phyloP scores from a whole-genome alignment of 345 rosid species.

The Citrus medica region DNA sequence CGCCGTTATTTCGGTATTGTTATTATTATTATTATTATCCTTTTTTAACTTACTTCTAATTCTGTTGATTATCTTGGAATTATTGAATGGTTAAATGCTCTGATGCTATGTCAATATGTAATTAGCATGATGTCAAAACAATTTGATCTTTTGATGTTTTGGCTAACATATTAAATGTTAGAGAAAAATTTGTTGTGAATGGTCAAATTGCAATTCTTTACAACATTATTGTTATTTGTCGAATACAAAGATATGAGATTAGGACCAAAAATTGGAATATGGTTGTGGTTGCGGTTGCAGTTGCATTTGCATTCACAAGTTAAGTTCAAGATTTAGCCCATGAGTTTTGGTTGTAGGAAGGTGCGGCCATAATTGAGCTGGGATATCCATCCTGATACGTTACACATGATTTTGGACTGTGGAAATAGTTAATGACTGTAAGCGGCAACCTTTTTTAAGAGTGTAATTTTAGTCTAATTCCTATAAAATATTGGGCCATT shows the following conservation, averaged over 20 bases:
- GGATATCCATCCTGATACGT: neutral
- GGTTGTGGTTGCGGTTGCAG: neutral
- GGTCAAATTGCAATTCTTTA: neutral
- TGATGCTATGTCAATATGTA: neutral
- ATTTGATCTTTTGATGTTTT: neutral
- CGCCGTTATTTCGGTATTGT: conserved; percentile 82
- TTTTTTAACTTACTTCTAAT: neutral
- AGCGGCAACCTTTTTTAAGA: neutral
- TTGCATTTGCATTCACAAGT: neutral
- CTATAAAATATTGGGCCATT: neutral
- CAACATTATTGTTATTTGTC: neutral
- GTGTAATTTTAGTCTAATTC: neutral
- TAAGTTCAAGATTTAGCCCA: neutral
- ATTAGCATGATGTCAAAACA: neutral
- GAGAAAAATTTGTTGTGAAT: neutral
- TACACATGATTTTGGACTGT: neutral
- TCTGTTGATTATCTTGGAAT: neutral
- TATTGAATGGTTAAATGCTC: neutral
- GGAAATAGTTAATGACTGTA: neutral
- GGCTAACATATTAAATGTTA: neutral
- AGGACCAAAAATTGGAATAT: neutral
- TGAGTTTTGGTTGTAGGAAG: neutral
- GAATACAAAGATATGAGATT: neutral
- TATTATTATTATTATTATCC: neutral
- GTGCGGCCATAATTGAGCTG: neutral